These are phyloP conservation scores for Candida sanyiensis DNA, from an alignment of 805 yeast species.

Conservation along the genomic window DNA sequence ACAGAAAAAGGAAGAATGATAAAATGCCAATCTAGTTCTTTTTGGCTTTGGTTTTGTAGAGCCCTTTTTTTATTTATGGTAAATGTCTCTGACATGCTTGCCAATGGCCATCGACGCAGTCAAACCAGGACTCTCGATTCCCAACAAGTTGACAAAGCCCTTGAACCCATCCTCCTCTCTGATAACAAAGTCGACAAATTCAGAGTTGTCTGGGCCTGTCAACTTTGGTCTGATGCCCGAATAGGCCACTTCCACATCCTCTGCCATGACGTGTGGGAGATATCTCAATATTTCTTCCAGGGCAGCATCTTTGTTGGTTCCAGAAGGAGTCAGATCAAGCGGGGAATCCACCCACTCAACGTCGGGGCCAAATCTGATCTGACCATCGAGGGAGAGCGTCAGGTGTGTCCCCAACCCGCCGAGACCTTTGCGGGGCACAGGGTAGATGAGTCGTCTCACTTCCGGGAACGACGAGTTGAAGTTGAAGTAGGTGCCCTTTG, in stretches of 20 bases:
- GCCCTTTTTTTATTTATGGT: constrained; percentile 12
- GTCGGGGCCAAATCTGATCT: constrained; percentile 83
- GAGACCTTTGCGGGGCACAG: constrained; percentile 66
- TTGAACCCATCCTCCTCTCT: constrained; percentile 63
- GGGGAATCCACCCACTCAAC: constrained; percentile 65
- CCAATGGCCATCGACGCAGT: constrained; percentile 82
- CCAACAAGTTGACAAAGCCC: constrained; percentile 75
- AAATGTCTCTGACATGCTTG: constrained; percentile 49
- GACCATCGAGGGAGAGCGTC: constrained; percentile 77
- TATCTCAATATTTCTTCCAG: constrained; percentile 53
- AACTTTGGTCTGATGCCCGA: constrained; percentile 84
- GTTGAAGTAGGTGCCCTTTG: constrained; percentile 79
- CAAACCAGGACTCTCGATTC: constrained; percentile 88
- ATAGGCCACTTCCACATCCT: constrained; percentile 59
- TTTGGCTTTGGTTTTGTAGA: background rate
- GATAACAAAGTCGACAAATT: constrained; percentile 70
- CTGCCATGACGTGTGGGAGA: constrained; percentile 50
- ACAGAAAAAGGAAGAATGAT: constrained; percentile 7
- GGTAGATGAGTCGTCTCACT: constrained; percentile 60
- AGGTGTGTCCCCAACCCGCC: constrained; percentile 86
- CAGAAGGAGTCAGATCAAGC: constrained; percentile 43
- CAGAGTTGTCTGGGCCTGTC: constrained; percentile 35
- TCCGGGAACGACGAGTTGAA: constrained; percentile 44
- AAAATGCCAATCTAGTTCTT: background rate
- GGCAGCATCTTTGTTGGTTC: constrained; percentile 47